These are phyloP conservation scores for Panellus pusillus DNA, from an alignment of 768 basidiomycete genomes.

Conservation along the genomic window DNA sequence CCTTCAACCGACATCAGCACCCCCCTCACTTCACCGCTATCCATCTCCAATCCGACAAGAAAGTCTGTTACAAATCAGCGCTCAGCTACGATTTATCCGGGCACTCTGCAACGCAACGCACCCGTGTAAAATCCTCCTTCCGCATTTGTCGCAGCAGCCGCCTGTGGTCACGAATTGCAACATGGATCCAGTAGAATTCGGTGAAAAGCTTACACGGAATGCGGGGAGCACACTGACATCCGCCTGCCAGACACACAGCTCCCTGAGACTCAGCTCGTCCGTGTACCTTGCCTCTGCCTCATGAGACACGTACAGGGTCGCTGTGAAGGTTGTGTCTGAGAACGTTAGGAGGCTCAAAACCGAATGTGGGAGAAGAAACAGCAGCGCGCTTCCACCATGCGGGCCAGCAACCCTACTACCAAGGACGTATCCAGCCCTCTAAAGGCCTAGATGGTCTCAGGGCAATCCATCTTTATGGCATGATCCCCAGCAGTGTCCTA, in stretches of 20 bases:
- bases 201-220: conserved; percentile 47
- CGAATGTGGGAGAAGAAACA: neutral
- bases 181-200: neutral
- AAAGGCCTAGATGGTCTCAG: neutral
- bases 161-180: neutral
- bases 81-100: too few species aligned
- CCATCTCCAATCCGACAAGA: too few species aligned
- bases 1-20: too few species aligned
- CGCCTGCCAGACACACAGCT: conserved; percentile 61
- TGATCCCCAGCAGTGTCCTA: too few species aligned
- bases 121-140: conserved; percentile 13
- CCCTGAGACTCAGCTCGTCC: conserved; percentile 52
- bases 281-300: conserved; percentile 54
- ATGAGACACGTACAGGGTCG: conserved; percentile 56
- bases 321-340: conserved; percentile 56
- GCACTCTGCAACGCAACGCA: neutral
- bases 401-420: too few species aligned
- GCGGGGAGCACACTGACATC: conserved; percentile 28
- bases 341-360: neutral
- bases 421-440: too few species aligned
- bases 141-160: neutral
- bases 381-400: too few species aligned
- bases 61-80: too few species aligned
- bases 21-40: too few species aligned
- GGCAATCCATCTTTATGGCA: neutral